Conservation (phyloP, 148 eudicot species). For the Silene latifolia region DNA sequence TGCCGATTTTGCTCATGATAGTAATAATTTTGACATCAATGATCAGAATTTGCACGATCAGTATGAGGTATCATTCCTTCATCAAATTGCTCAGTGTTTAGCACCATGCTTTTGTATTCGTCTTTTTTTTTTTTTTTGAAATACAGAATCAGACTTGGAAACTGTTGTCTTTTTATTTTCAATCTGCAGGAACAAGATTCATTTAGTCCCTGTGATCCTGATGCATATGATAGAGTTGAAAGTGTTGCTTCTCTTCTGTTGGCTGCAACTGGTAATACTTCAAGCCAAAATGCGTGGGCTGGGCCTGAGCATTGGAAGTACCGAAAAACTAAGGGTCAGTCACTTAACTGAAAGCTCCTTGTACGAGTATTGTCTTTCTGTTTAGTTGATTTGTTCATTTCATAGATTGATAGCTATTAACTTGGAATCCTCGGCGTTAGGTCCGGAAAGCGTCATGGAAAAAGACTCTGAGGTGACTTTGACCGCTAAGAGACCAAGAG, state of each 20-base stretch:
- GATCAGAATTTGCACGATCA: constrained; percentile 44
- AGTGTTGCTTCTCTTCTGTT: constrained; percentile 56
- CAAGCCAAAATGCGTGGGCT: constrained; percentile 90
- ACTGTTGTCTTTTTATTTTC: background rate
- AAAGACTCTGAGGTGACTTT: constrained; percentile 43
- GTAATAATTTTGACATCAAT: constrained; percentile 34
- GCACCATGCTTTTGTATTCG: background rate
- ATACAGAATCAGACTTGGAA: background rate
- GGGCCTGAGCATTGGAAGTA: constrained; percentile 99
- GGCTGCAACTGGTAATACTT: constrained; percentile 52
- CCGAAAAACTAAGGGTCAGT: constrained; percentile 60
- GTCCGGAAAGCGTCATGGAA: constrained; percentile 30
- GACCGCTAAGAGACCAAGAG: constrained; percentile 48
- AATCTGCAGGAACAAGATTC: constrained; percentile 53
- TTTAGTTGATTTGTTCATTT: background rate
- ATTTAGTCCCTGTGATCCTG: constrained; percentile 34
- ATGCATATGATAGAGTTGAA: constrained; percentile 46
- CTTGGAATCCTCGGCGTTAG: constrained; percentile 25
- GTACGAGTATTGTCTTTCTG: background rate
- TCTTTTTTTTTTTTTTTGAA: background rate
- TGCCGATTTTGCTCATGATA: constrained; percentile 44
- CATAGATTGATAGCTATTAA: constrained; percentile 17
- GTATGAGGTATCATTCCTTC: constrained; percentile 36
- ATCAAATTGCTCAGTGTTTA: background rate
- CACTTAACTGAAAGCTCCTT: background rate